phyloP scores from a whole-genome alignment of 768 basidiomycete genomes.

The Russula griseocarnosa region DNA sequence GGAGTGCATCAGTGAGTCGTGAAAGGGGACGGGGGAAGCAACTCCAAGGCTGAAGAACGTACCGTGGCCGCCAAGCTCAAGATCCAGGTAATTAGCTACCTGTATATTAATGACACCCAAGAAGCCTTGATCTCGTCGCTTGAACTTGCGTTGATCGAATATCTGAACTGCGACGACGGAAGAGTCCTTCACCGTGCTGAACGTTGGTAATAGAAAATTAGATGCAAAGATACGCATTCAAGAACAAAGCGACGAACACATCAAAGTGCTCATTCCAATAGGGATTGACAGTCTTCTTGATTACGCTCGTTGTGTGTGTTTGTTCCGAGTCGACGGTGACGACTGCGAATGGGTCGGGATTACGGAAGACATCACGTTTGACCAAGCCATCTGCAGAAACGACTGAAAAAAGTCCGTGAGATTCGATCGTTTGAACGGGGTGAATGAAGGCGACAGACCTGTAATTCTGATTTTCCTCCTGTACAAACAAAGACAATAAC shows the following conservation, averaged over 20 bases:
- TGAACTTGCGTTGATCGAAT: conserved; percentile 99
- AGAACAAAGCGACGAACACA: conserved; percentile 54
- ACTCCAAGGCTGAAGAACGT: conserved; percentile 30
- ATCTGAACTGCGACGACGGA: conserved; percentile 97
- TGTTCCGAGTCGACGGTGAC: conserved; percentile 98
- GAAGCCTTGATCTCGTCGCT: conserved; percentile 96
- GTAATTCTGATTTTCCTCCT: conserved; percentile 78
- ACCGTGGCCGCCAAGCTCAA: conserved; percentile 94
- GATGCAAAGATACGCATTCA: conserved; percentile 14
- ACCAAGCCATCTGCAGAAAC: conserved; percentile 93
- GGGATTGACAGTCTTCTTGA: conserved; percentile 91
- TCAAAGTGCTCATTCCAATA: conserved; percentile 99
- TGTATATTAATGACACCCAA: conserved; percentile 95
- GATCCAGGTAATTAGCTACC: conserved; percentile 85
- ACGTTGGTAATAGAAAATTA: neutral
- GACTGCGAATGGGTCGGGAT: conserved; percentile 97
- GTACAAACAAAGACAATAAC: conserved; percentile 28
- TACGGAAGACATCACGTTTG: conserved; percentile 92
- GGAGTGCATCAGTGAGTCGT: neutral
- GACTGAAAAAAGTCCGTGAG: conserved; percentile 48
- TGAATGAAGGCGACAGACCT: conserved; percentile 41
- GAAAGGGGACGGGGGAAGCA: neutral
- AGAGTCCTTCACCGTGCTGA: conserved; percentile 92
- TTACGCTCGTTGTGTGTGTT: conserved; percentile 93
- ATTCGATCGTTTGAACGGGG: neutral